These are phyloP conservation scores for Apostasia ramifera DNA, from an alignment of 106 monocot species.

Conservation along the genomic window DNA sequence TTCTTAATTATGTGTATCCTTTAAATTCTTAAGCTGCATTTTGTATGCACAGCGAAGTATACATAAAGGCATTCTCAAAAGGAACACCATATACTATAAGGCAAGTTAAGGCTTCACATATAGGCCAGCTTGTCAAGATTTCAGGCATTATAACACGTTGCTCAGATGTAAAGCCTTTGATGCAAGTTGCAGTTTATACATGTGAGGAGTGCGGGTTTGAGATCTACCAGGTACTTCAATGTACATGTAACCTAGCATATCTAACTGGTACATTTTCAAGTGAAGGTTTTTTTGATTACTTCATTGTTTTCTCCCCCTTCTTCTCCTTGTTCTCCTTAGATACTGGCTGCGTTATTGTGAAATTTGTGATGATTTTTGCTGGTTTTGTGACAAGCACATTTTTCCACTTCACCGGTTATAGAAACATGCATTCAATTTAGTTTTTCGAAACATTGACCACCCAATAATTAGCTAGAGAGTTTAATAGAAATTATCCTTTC, in stretches of 20 bases:
- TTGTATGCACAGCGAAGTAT: slow-evolving; percentile 66
- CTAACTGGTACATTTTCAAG: too few species aligned
- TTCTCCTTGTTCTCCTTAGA: too few species aligned
- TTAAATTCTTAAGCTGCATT: slow-evolving; percentile 3
- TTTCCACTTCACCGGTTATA: too few species aligned
- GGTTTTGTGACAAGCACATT: neutral
- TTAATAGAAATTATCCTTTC: too few species aligned
- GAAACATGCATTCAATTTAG: too few species aligned
- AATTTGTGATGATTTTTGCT: too few species aligned
- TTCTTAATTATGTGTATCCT: neutral
- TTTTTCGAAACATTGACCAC: too few species aligned
- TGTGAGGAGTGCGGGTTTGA: slow-evolving; percentile 99
- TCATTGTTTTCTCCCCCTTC: too few species aligned
- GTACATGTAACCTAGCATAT: neutral
- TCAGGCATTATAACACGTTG: slow-evolving; percentile 96
- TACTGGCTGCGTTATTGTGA: too few species aligned
- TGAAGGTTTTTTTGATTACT: too few species aligned
- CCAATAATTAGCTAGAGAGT: too few species aligned
- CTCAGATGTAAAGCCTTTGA: slow-evolving; percentile 96
- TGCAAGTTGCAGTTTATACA: slow-evolving; percentile 99
- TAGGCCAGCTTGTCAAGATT: slow-evolving; percentile 95
- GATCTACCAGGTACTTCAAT: slow-evolving; percentile 79
- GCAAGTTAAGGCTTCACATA: slow-evolving; percentile 90
- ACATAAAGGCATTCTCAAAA: slow-evolving; percentile 92
- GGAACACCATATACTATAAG: slow-evolving; percentile 72